Conservation (phyloP, 139 green algal species). For the Volvox reticuliferus region DNA sequence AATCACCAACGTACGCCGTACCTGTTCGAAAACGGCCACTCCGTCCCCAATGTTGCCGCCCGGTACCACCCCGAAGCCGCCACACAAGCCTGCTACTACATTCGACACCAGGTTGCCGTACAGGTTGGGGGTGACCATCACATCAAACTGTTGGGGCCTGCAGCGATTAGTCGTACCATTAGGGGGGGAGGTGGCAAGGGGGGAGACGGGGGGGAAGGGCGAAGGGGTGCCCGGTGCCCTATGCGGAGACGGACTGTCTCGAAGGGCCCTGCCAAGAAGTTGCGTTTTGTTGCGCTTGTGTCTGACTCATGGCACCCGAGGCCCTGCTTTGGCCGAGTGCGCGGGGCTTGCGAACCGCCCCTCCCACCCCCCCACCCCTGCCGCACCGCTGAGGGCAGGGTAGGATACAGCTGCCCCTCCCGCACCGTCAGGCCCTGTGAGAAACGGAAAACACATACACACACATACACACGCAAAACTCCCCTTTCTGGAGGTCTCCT, state of each 20-base stretch:
- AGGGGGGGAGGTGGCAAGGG: neutral
- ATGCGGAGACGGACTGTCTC: too few species aligned
- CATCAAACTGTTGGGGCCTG: conserved; percentile 90
- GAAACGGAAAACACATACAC: too few species aligned
- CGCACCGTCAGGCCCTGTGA: too few species aligned
- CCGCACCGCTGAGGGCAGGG: too few species aligned
- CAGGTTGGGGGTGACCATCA: conserved; percentile 92
- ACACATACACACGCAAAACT: neutral
- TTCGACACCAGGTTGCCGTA: conserved; percentile 95
- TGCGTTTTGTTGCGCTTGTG: too few species aligned
- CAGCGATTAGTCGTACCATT: neutral
- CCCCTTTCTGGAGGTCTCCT: too few species aligned
- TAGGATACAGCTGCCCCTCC: too few species aligned
- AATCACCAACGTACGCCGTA: neutral
- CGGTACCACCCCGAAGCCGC: conserved; percentile 88
- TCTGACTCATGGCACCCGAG: too few species aligned
- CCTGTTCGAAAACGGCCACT: conserved; percentile 74
- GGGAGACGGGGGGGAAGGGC: neutral
- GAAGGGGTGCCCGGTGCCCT: neutral
- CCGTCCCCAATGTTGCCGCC: conserved; percentile 82
- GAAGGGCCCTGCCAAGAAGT: too few species aligned
- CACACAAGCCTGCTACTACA: conserved; percentile 92
- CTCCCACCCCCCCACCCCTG: too few species aligned
- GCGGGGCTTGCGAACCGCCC: too few species aligned
- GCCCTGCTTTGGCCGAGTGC: too few species aligned